Evolutionary conservation across 306 rosid species (phyloP).

Genomic region (Citrullus colocynthis): DNA sequence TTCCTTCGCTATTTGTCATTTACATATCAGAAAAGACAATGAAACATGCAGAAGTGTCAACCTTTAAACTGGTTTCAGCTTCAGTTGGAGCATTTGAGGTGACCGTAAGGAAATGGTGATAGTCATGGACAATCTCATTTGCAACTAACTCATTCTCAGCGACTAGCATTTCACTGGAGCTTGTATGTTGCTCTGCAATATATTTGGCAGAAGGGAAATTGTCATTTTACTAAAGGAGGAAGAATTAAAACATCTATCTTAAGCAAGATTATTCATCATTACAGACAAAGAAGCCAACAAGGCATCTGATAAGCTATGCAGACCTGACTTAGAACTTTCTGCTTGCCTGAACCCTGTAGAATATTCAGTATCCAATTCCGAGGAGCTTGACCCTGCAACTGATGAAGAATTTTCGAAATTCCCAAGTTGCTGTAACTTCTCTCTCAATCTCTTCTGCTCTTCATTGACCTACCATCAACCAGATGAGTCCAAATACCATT

Average conservation of each 20-base stretch:
- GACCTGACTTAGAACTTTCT: constrained; percentile 5
- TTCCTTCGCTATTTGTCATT: not conserved
- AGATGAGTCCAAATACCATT: constrained; percentile 2
- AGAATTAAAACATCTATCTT: constrained; percentile 23
- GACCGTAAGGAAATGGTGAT: constrained; percentile 27
- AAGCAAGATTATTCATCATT: constrained; percentile 27
- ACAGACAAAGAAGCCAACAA: constrained; percentile 22
- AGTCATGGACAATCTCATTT: constrained; percentile 71
- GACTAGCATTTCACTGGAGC: constrained; percentile 27
- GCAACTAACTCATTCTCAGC: constrained; percentile 69
- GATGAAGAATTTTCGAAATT: constrained; percentile 56
- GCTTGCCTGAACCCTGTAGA: not conserved
- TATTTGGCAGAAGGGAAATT: constrained; percentile 18
- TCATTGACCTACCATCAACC: constrained; percentile 30
- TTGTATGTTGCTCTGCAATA: constrained; percentile 22
- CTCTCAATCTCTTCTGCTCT: constrained; percentile 61
- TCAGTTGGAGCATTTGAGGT: constrained; percentile 23
- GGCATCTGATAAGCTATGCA: constrained; percentile 5
- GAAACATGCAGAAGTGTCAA: constrained; percentile 16
- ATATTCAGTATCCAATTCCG: not conserved
- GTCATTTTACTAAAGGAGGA: constrained; percentile 4
- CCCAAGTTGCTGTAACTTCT: constrained; percentile 58
- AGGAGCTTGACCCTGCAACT: constrained; percentile 11
- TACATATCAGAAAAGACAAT: not conserved
- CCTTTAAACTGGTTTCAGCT: constrained; percentile 52